Evolutionary conservation across 202 grass and related monocot genomes (phyloP), one percentile per base, ranked within the genome.

Genomic region (Musa balbisiana): DNA sequence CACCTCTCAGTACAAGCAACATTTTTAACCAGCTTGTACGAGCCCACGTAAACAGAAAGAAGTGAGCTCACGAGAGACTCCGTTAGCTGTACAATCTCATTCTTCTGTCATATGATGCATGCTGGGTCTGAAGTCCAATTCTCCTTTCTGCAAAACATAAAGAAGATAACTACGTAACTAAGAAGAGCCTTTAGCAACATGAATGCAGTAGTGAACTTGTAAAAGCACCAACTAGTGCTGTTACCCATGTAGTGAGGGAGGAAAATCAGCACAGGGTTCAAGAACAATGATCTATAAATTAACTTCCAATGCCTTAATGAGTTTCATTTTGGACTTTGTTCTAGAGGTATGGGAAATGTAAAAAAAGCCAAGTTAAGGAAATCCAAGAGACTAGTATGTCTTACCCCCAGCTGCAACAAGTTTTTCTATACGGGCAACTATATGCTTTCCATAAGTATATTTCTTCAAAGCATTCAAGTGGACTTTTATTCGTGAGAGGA

Each of bases 381-480:
- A 51, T 50, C 17, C 16, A 69, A 49, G 29, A 52, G 19, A 51
- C 63, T 11, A 26, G 63, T 27, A 52, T 51, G 43, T 8, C 85
- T 72, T 90, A 96, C 92, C 92, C 9, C 92, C 92, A 83, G 92
- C 89, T 49, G 87, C 87, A 85, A 96, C 89, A 64, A 96, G 92
- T 81, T 96, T 96, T 76, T 96, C 92, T 59, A 96, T 89, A 78
- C 92, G 89, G 55, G 92, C 92, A 90, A 96, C 92, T 81, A 96
- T 96, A 85, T 96, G 92, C 83, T 96, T 96, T 69, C 89, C 92
- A 52, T 96, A 96, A 62, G 92, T 96, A 85, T 96, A 96, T 88
- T 96, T 96, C 83, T 96, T 96, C 55, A 96, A 75, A 13, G 92
- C 89, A 90, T 81, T 96, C 73, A 96, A 83, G 74, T 96, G 92